A percentile compares a stretch with the other conserved stretches of the same genome.
Conservation (phyloP, 306 rosid genomes). For the Vigna nakashimae region DNA sequence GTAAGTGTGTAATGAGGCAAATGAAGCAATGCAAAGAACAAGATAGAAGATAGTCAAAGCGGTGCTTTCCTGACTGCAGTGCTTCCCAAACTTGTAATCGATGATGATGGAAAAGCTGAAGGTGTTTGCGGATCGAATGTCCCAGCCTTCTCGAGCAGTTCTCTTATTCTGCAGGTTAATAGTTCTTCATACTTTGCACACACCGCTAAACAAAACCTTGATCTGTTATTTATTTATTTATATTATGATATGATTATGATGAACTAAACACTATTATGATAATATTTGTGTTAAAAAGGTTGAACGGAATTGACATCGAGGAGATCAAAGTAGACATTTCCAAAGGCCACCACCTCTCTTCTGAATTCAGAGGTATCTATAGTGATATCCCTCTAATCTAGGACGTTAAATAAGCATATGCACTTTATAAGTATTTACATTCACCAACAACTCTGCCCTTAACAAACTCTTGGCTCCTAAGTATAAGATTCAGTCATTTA, state of each 20-base stretch:
- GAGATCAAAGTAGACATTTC: slow-evolving; percentile 67
- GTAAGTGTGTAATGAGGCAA: not conserved
- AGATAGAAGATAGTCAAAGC: not conserved
- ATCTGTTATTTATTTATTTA: not conserved
- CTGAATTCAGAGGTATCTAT: slow-evolving; percentile 65
- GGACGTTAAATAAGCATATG: not conserved
- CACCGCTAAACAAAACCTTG: not conserved
- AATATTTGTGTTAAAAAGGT: slow-evolving; percentile 46
- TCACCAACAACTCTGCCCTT: not conserved
- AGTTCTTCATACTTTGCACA: not conserved
- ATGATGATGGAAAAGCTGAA: slow-evolving; percentile 57
- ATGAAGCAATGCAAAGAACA: not conserved
- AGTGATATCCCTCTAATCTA: no score
- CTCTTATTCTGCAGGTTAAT: slow-evolving; percentile 84
- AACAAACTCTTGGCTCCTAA: not conserved
- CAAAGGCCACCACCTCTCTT: slow-evolving; percentile 66
- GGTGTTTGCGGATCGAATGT: slow-evolving; percentile 78
- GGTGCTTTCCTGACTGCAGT: not conserved
- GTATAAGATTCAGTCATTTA: no score
- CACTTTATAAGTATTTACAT: not conserved
- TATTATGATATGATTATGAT: not conserved
- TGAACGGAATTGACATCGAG: slow-evolving; percentile 68
- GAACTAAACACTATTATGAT: not conserved
- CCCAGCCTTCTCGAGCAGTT: slow-evolving; percentile 88
- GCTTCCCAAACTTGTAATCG: not conserved